Base-by-base conservation (phyloP, 2,329 filamentous ascomycete species). In the Myriosclerotinia curreyana region DNA sequence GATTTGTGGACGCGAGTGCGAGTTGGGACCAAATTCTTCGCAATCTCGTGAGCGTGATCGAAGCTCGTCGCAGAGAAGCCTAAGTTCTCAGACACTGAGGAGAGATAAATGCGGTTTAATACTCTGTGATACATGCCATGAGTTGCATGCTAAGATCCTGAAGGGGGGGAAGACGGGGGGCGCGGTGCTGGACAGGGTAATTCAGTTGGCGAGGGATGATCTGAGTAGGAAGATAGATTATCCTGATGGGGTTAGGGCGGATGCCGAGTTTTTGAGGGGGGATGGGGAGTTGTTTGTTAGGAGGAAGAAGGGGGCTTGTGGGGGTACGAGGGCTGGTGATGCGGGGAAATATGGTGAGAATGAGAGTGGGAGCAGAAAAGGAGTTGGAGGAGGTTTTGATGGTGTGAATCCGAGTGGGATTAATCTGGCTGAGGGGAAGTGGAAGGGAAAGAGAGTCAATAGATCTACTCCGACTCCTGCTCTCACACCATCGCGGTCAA, bases 101-200 rank as follows among this genome's bases (percentile, higher is more conserved):
- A 17, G 36, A 1, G 34, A 64, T 9, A 69, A 69, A 0, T 74
- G 72, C 34, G 71, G 72, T 2, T 56, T 74, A 0, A 42, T 64
- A 3, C 67, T 74, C 3, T 74, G 72, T 50, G 46, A 60, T 7
- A 62, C 52, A 14, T 71, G 70, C 34, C 12, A 60, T 5, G 58
- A 62, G 11, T 31, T 54, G 7, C 51, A n/a, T 25, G 17, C 20
- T 31, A 66, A 65, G 20, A 15, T 58, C 22, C 31, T 49, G 17
- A 63, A 40, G 34, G 52, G 40, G 15, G 52, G 25, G 4, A 63
- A 22, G 52, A 49, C 25, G 40, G 51, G 49, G 12, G 44, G 15
- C 3, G 36, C 15, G 25, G 51, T 46, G 17, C n/a, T 64, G 14
- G 48, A 36, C 1, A 42, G 48, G 22, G 48, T 64, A 0, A 44